Evolutionary conservation across 164 flowering plant genomes (phyloP).

Genomic region (Kingdonia uniflora): DNA sequence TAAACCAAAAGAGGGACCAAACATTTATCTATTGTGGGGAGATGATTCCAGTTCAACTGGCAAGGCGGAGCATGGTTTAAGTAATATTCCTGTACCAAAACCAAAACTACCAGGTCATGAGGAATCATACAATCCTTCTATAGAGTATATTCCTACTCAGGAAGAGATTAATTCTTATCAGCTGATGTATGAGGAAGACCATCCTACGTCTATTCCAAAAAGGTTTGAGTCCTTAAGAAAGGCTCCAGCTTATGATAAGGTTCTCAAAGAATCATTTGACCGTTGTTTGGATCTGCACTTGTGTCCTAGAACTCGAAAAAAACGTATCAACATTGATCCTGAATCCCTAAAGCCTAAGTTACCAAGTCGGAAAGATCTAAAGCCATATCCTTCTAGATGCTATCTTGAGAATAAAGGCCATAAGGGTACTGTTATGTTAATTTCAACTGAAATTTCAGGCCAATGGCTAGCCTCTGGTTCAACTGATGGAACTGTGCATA

Average conservation of each 20-base stretch:
- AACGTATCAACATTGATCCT: constrained; percentile 88
- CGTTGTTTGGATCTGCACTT: constrained; percentile 90
- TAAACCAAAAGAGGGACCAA: constrained; percentile 63
- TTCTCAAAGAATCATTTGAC: constrained; percentile 64
- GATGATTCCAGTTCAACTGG: constrained; percentile 57
- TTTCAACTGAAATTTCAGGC: constrained; percentile 62
- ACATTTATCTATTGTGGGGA: constrained; percentile 58
- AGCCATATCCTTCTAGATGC: constrained; percentile 73
- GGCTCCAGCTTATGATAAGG: constrained; percentile 80
- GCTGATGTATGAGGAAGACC: constrained; percentile 89
- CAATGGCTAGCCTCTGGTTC: constrained; percentile 93
- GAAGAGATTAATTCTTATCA: constrained; percentile 83
- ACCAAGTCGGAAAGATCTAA: constrained; percentile 83
- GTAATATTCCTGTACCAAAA: constrained; percentile 84
- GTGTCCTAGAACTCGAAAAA: constrained; percentile 81
- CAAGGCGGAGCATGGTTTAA: constrained; percentile 37
- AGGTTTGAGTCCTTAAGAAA: constrained; percentile 68
- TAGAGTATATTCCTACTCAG: constrained; percentile 87
- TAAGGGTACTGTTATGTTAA: constrained; percentile 59
- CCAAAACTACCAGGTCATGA: constrained; percentile 92
- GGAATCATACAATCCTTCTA: constrained; percentile 85
- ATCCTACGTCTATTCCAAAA: constrained; percentile 83
- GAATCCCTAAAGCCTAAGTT: constrained; percentile 87
- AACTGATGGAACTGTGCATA: constrained; percentile 77
- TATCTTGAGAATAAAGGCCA: constrained; percentile 91